A percentile compares a stretch with the other conserved stretches of the same genome.
Conservation (phyloP, 225 moss, liverwort and hornwort genomes). For the Asterella californica region DNA sequence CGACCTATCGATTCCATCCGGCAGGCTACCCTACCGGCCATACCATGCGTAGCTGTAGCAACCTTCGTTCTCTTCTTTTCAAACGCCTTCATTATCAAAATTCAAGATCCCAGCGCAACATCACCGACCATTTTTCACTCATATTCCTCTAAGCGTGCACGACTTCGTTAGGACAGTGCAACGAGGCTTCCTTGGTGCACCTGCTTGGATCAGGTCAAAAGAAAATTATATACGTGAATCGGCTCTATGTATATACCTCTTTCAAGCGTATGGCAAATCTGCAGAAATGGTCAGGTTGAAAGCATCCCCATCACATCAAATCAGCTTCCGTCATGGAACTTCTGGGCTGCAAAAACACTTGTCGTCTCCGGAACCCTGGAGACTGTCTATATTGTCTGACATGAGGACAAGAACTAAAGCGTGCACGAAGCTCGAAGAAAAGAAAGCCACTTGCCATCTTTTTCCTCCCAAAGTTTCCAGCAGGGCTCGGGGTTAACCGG, state of each 20-base stretch:
- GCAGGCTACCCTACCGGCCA: neutral
- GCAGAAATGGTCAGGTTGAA: neutral
- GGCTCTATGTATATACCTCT: too few relatives aligned
- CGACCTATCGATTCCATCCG: neutral
- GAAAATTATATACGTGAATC: too few relatives aligned
- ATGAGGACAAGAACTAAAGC: too few relatives aligned
- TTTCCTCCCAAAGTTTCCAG: too few relatives aligned
- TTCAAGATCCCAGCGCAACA: neutral
- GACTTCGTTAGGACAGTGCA: too few relatives aligned
- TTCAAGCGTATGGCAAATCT: neutral
- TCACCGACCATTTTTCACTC: too few relatives aligned
- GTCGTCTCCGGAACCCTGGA: neutral
- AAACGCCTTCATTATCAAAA: neutral
- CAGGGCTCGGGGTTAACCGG: too few relatives aligned
- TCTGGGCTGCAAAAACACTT: neutral
- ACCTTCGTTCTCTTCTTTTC: neutral
- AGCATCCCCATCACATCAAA: too few relatives aligned
- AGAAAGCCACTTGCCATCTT: too few relatives aligned
- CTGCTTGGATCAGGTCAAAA: too few relatives aligned
- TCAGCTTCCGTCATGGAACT: neutral
- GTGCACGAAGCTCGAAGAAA: too few relatives aligned
- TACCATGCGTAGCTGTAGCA: neutral
- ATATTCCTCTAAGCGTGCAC: neutral
- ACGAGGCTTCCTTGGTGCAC: too few relatives aligned
- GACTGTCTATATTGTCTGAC: neutral